Evolutionary conservation across 2,329 filamentous ascomycete genomes (phyloP), one percentile per base, ranked within the genome.

Genomic region (Corynespora cassiicola): DNA sequence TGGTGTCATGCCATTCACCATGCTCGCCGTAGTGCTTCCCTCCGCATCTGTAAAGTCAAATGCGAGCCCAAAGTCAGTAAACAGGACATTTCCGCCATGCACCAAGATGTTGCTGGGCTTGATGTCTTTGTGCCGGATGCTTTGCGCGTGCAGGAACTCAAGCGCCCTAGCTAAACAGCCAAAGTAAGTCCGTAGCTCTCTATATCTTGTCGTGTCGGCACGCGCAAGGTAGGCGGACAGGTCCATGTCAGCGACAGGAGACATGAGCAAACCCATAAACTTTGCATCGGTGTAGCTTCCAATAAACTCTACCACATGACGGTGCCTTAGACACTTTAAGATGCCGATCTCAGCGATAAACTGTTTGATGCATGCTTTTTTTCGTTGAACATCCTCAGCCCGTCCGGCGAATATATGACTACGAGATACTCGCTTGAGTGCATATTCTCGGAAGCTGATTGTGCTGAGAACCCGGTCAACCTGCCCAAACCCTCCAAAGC

Each of bases 21-120:
- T 44, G 31, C 44, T 35, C 4, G 35, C 27, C 11, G 49, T 43
- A n/a, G 44, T 49, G 29, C 47, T 51, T 18, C 49, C 39, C 12
- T 30, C 33, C 28, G 31, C 32, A 32, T 49, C 40, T 7, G 35
- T 35, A 25, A 50, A 49, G 31, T 53, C 44, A 14, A 36, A 20
- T 19, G 47, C 51, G 9, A 56, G 33, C 7, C 63, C 55, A 43
- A 66, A 66, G 34, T 65, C 61, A 5, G 58, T 49, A 19, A 63
- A 42, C 5, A 61, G 34, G 15, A 62, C 36, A 2, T 43, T 45
- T 3, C 44, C 44, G 9, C 36, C 14, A 22, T 54, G 22, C 16
- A 63, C 45, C 7, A 65, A 48, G 17, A 66, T 63, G 26, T 65
- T 67, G 7, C 26, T 22, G 10, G 62, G 61, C 32, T 64, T 65